Evolutionary conservation across 768 basidiomycete species (phyloP).

Genomic region (Erythrobasidium yunnanense): DNA sequence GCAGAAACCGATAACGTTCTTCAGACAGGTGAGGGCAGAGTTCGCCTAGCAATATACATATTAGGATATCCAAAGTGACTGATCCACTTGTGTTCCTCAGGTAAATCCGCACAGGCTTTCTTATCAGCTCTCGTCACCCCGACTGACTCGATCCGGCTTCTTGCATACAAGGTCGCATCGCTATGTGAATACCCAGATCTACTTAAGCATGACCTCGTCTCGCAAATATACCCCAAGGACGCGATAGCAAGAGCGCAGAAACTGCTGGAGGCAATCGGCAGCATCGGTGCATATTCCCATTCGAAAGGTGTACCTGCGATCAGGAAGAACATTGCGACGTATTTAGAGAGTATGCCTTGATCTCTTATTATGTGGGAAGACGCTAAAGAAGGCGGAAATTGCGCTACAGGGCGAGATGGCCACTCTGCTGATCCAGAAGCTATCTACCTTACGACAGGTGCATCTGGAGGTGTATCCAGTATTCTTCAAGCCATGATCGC

Average conservation of each 20-base stretch:
- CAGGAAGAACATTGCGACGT: slow-evolving; percentile 73
- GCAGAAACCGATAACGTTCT: slow-evolving; percentile 83
- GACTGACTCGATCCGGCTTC: slow-evolving; percentile 4
- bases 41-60: not conserved
- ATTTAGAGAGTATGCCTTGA: slow-evolving; percentile 60
- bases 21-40: slow-evolving; percentile 59
- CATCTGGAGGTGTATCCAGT: slow-evolving; percentile 84
- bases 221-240: slow-evolving; percentile 70
- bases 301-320: slow-evolving; percentile 85
- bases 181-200: slow-evolving; percentile 85
- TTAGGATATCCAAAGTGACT: not conserved
- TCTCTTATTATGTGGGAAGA: not conserved
- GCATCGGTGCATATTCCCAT: slow-evolving; percentile 89
- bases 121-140: not conserved
- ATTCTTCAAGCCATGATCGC: slow-evolving; percentile 69
- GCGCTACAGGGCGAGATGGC: slow-evolving; percentile 69
- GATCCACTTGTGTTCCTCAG: too few species aligned
- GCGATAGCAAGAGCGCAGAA: slow-evolving; percentile 71
- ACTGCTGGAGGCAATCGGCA: slow-evolving; percentile 74
- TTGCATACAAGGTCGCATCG: slow-evolving; percentile 62
- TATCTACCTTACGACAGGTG: slow-evolving; percentile 91
- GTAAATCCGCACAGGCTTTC: too few species aligned
- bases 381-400: too few species aligned
- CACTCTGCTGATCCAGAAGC: slow-evolving; percentile 66
- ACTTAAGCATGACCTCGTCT: slow-evolving; percentile 54